Conservation (phyloP, 73 alveolate genomes). For the Paramecium sexaurelia region DNA sequence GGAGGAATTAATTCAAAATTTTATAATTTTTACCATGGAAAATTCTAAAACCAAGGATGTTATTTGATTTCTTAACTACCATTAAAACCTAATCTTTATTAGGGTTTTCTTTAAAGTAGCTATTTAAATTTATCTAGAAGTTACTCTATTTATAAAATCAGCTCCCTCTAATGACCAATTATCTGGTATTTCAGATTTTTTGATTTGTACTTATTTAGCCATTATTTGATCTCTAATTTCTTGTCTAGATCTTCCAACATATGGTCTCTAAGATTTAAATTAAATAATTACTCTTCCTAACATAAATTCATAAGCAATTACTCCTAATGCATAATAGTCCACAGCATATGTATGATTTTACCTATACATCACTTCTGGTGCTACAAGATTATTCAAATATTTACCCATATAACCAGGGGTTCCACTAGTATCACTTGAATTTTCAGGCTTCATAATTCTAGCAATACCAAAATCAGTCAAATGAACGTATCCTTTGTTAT, state of each 20-base stretch:
- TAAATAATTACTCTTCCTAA: slow-evolving; percentile 71
- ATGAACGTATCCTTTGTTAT: slow-evolving; percentile 78
- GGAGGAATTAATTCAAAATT: slow-evolving; percentile 88
- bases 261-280: slow-evolving; percentile 84
- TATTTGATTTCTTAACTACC: slow-evolving; percentile 95
- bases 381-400: slow-evolving; percentile 55
- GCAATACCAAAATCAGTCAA: slow-evolving; percentile 95
- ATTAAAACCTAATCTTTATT: slow-evolving; percentile 87
- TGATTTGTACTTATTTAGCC: slow-evolving; percentile 86
- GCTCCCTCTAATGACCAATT: slow-evolving; percentile 97
- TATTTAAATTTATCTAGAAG: background rate
- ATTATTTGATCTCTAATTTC: slow-evolving; percentile 96
- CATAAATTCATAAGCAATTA: slow-evolving; percentile 86
- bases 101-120: slow-evolving; percentile 80
- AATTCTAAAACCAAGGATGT: slow-evolving; percentile 96
- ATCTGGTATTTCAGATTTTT: slow-evolving; percentile 84
- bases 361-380: slow-evolving; percentile 93
- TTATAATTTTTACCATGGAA: slow-evolving; percentile 87
- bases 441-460: slow-evolving; percentile 90
- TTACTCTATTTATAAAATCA: slow-evolving; percentile 91
- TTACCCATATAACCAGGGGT: slow-evolving; percentile 93
- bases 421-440: slow-evolving; percentile 92
- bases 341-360: slow-evolving; percentile 85
- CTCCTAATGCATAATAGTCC: slow-evolving; percentile 87
- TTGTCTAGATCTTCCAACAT: slow-evolving; percentile 91